A percentile compares a stretch with the other conserved stretches of the same genome.
Evolutionary conservation across 495 filamentous ascomycete genomes (phyloP).

Genomic region (Penicillium cataractarum): DNA sequence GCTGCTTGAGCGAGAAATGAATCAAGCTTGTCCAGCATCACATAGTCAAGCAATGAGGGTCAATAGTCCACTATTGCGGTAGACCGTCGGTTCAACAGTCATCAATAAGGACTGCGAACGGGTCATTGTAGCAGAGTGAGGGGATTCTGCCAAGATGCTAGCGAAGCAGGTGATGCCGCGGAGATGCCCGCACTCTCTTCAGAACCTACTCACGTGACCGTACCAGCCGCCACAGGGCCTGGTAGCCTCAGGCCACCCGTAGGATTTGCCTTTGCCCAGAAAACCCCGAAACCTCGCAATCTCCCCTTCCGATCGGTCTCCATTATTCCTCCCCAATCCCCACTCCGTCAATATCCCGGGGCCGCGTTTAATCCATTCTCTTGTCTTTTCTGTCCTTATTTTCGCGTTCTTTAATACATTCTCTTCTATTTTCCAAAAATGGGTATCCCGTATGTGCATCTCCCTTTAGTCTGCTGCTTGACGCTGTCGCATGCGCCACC

Average conservation of each 20-base stretch:
- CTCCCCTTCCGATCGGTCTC: slow-evolving; percentile 22
- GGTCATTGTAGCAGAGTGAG: too few relatives aligned
- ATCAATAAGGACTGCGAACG: too few relatives aligned
- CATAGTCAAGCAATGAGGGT: not conserved
- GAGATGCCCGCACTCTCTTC: not conserved
- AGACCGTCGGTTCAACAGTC: too few relatives aligned
- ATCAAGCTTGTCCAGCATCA: not conserved
- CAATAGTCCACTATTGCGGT: too few relatives aligned
- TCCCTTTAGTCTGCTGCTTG: slow-evolving; percentile 11
- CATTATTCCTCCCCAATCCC: slow-evolving; percentile 16
- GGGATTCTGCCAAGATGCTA: too few relatives aligned
- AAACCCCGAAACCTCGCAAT: slow-evolving; percentile 2
- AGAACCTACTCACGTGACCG: not conserved
- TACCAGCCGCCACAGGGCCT: not conserved
- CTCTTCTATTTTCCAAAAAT: slow-evolving; percentile 45
- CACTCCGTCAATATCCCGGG: slow-evolving; percentile 7
- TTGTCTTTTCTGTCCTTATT: slow-evolving; percentile 17
- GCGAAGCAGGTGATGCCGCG: too few relatives aligned
- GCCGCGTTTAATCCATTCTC: slow-evolving; percentile 25
- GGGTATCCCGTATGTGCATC: slow-evolving; percentile 77
- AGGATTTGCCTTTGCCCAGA: not conserved
- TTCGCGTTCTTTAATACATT: slow-evolving; percentile 19
- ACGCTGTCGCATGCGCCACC: slow-evolving; percentile 35
- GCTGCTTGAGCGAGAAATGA: not conserved
- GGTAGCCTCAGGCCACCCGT: not conserved